These are phyloP conservation scores for Letharia columbiana DNA, from an alignment of 495 filamentous ascomycete genomes.

Conservation along the genomic window DNA sequence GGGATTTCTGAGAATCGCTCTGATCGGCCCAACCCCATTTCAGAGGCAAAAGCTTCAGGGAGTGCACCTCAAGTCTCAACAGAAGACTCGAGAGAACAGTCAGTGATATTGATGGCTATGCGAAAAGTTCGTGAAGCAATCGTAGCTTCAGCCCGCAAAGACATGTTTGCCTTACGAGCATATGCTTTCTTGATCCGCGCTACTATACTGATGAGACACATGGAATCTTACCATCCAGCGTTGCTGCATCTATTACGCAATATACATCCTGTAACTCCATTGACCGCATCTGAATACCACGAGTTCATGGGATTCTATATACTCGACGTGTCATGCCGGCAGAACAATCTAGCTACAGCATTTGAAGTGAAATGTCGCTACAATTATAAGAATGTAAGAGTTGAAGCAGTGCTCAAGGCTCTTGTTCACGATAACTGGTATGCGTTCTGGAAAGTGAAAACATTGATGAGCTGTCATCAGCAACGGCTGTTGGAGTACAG, in stretches of 20 bases:
- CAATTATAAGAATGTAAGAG: slow-evolving; percentile 47
- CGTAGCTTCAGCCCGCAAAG: slow-evolving; percentile 58
- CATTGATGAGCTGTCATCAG: slow-evolving; percentile 66
- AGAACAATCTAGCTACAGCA: slow-evolving; percentile 64
- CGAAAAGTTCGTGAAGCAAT: slow-evolving; percentile 88
- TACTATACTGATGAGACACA: slow-evolving; percentile 66
- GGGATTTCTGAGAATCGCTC: neutral
- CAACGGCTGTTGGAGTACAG: slow-evolving; percentile 72
- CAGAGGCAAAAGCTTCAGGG: slow-evolving; percentile 18
- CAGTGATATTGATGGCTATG: slow-evolving; percentile 60
- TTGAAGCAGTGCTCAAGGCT: slow-evolving; percentile 59
- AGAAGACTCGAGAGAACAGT: slow-evolving; percentile 44
- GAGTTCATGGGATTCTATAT: slow-evolving; percentile 76
- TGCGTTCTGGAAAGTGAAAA: slow-evolving; percentile 61
- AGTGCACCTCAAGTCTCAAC: slow-evolving; percentile 26
- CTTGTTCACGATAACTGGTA: slow-evolving; percentile 76
- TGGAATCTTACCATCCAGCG: slow-evolving; percentile 84
- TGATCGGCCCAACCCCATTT: slow-evolving; percentile 7
- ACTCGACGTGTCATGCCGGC: slow-evolving; percentile 79
- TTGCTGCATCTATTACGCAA: slow-evolving; percentile 65
- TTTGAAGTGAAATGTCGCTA: slow-evolving; percentile 51
- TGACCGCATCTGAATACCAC: slow-evolving; percentile 58
- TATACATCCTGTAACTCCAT: slow-evolving; percentile 55
- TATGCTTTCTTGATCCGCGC: slow-evolving; percentile 46
- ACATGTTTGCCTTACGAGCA: slow-evolving; percentile 40